Evolutionary conservation across 306 rosid species (phyloP), one percentile per base, ranked within the genome.

Genomic region (Cicer pinnatifidum): DNA sequence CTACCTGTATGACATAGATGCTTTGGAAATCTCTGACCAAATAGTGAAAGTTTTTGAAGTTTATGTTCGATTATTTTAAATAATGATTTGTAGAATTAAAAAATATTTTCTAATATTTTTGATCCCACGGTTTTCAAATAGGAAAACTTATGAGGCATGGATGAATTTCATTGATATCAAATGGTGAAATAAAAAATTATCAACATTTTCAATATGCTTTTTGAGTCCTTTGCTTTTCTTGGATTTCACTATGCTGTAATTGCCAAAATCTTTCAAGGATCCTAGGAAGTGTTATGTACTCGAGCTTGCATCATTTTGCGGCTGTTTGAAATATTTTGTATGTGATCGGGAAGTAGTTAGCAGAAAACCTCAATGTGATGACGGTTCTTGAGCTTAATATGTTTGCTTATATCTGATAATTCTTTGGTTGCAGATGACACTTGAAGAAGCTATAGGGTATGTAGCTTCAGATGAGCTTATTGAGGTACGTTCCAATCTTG

Each of bases 381-480:
- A 61, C 41, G 33, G 28, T 54, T 28, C 50, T 64, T 15, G 35
- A 37, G 54, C 52, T 9, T 75, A 39, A n/a, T 11, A 41, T 63
- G 50, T 28, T 67, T 66, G 12, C 81, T 80, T 39, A 79, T 47
- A 62, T 78, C 58, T 79, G 72, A 48, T 77, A 66, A 51, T 67
- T 68, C 62, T 86, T 17, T 82, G 72, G 65, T 23, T 83, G 93
- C 91, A 94, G 99, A 84, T 94, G 84, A 88, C 89, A 13, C 97
- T 94, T 48, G 99, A 94, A 87, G 99, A 94, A 86, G 99, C 96
- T 58, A 94, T 94, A 52, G 97, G 97, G 1, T 94, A 94, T 70
- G 99, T 94, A 33, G 99, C 96, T 52, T 88, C 99, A 0, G 99
- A 94, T 71, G 99, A 91, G 80, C 96, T 94, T 65, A 94, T 94